phyloP scores from a whole-genome alignment of 371 early-diverging fungal species.

The Homolaphlyctis polyrhiza region DNA sequence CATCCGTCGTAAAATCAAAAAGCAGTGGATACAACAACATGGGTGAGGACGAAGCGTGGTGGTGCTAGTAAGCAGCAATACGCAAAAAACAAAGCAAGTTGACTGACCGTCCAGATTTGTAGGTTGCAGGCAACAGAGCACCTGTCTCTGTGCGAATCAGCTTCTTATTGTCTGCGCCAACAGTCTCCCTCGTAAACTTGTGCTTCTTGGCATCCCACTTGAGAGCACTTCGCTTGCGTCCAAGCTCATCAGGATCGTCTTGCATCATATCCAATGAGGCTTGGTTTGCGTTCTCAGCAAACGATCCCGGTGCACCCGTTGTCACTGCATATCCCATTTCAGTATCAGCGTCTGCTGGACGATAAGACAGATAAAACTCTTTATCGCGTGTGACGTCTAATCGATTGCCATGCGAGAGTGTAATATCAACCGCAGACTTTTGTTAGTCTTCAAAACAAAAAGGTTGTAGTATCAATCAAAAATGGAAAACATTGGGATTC shows the following conservation, averaged over 20 bases:
- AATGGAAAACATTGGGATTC: too few relatives aligned
- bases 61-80: neutral
- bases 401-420: too few relatives aligned
- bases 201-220: constrained; percentile 95
- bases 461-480: too few relatives aligned
- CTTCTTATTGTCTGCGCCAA: constrained; percentile 96
- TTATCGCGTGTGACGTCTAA: too few relatives aligned
- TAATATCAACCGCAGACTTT: too few relatives aligned
- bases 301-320: constrained; percentile 48
- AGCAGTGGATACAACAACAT: neutral
- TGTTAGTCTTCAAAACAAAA: too few relatives aligned
- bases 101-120: constrained; percentile 69
- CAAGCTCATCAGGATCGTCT: constrained; percentile 57
- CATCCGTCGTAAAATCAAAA: neutral
- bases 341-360: constrained; percentile 78
- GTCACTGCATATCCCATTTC: constrained; percentile 89
- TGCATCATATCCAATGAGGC: constrained; percentile 77
- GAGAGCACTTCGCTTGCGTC: constrained; percentile 51
- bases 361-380: constrained; percentile 84
- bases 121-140: constrained; percentile 81
- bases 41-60: neutral
- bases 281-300: constrained; percentile 73
- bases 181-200: constrained; percentile 73
- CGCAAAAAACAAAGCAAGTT: constrained; percentile 1
- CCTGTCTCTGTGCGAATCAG: constrained; percentile 89